Base-by-base conservation (phyloP, 2,329 filamentous ascomycete species). In the Exophiala mesophila region DNA sequence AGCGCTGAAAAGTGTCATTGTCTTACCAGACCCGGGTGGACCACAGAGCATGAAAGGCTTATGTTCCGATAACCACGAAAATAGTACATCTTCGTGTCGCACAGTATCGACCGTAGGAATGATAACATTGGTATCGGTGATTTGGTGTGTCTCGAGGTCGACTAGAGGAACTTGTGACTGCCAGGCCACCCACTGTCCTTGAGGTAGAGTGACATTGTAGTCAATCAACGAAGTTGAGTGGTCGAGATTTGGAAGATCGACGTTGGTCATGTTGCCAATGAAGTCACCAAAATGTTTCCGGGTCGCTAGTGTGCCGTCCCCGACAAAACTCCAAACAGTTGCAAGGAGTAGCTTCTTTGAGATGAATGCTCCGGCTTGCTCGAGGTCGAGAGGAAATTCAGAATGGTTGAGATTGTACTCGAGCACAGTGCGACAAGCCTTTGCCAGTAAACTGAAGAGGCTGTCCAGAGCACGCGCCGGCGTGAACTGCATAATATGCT, bases 401-500 rank as follows among this genome's bases (percentile, higher is more conserved):
- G 86, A 72, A 62, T 98, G 92, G 58, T 95, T 88, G 24, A 85
- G 76, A 55, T 98, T 97, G 70, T 98, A 97, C 67, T 98, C 92
- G 46, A 98, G 82, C 36, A 96, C 79, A 48, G 90, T 88, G 49
- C 90, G 81, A 50, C 90, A 94, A 30, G 85, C 79, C 69, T 98
- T 97, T 68, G 96, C 96, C 44, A 99, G 71, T 18, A 99, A 74
- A 31, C 90, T 97, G 71, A 98, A 98, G 15, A 98, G 70, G 0
- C 92, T 98, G 50, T 83, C 92, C 24, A 99, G 76, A 3, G 88
- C 90, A 43, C 92, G 86, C 36, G 90, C 87, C 36, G 86, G 77
- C 0, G 92, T 97, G 61, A 92, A 98, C 56, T 96, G 88, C 92
- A 99, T 99, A 62, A 99, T 98, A 64, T 99, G 92, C 51, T 83